Conservation (phyloP, 2,329 filamentous ascomycete species). For the Alternaria sp. region DNA sequence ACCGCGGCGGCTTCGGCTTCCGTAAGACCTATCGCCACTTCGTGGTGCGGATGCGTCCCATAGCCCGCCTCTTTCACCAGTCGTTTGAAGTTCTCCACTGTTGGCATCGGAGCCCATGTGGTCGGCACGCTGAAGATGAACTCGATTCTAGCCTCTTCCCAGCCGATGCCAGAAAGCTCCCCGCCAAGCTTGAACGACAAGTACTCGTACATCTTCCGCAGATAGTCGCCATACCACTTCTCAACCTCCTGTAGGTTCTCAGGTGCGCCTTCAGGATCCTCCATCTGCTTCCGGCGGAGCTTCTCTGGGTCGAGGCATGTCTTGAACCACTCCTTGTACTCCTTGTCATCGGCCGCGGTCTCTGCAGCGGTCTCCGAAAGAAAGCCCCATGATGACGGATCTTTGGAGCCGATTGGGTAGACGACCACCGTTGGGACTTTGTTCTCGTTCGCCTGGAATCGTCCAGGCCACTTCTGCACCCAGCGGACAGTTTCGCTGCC, state of each 20-base stretch:
- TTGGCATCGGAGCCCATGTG: slow-evolving; percentile 60
- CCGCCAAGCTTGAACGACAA: slow-evolving; percentile 49
- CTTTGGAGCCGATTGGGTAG: slow-evolving; percentile 50
- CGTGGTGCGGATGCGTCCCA: slow-evolving; percentile 50
- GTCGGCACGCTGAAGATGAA: slow-evolving; percentile 66
- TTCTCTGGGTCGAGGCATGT: slow-evolving; percentile 60
- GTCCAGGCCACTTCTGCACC: slow-evolving; percentile 61
- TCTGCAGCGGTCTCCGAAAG: slow-evolving; percentile 52
- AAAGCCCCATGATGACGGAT: slow-evolving; percentile 61
- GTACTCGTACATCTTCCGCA: slow-evolving; percentile 58
- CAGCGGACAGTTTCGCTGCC: slow-evolving; percentile 41
- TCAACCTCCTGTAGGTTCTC: slow-evolving; percentile 53
- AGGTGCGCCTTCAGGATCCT: slow-evolving; percentile 55
- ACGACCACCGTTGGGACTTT: slow-evolving; percentile 62
- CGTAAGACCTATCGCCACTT: slow-evolving; percentile 55
- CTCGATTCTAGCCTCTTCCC: slow-evolving; percentile 55
- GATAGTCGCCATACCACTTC: slow-evolving; percentile 58
- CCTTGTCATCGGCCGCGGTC: slow-evolving; percentile 52
- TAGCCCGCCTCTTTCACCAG: slow-evolving; percentile 60
- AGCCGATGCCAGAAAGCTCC: slow-evolving; percentile 46
- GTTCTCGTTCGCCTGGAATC: slow-evolving; percentile 60
- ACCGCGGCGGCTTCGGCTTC: slow-evolving; percentile 63
- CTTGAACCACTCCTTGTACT: slow-evolving; percentile 62
- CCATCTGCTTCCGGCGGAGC: slow-evolving; percentile 51
- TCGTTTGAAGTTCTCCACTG: slow-evolving; percentile 59